Evolutionary conservation across 2,329 filamentous ascomycete species (phyloP).

Genomic region (Macroventuria anomochaeta): DNA sequence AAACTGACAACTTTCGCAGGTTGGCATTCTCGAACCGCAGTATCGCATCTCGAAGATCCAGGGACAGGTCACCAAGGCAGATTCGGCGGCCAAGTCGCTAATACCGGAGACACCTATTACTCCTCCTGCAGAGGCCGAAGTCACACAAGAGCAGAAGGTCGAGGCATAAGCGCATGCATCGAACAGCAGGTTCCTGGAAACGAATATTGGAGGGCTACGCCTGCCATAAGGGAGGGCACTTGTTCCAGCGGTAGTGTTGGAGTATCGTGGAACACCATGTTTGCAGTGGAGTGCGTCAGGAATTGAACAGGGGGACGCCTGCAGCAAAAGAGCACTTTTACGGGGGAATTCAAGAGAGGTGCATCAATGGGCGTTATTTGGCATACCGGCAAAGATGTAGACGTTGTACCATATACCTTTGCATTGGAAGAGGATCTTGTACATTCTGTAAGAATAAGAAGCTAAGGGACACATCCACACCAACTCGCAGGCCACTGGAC

Average conservation of each 20-base stretch:
- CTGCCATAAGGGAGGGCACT: background rate
- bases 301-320: background rate
- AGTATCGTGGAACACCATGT: too few relatives aligned
- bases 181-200: background rate
- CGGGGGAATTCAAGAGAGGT: background rate
- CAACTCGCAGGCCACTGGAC: background rate
- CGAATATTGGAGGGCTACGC: background rate
- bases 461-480: background rate
- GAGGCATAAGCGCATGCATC: background rate
- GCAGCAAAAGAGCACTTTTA: background rate
- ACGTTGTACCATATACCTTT: constrained; percentile 2
- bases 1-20: constrained; percentile 20
- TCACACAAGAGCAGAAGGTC: constrained; percentile 16
- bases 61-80: constrained; percentile 39
- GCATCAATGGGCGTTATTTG: constrained; percentile 6
- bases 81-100: constrained; percentile 39
- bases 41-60: constrained; percentile 44
- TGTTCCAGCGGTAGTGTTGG: background rate
- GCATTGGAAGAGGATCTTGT: background rate
- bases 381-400: background rate
- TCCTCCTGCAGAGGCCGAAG: constrained; percentile 9
- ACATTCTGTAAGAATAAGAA: constrained; percentile 11
- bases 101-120: constrained; percentile 24
- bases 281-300: background rate
- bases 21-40: constrained; percentile 48